These are phyloP conservation scores for Silene vulgaris DNA, from an alignment of 179 eudicot species.

Conservation along the genomic window DNA sequence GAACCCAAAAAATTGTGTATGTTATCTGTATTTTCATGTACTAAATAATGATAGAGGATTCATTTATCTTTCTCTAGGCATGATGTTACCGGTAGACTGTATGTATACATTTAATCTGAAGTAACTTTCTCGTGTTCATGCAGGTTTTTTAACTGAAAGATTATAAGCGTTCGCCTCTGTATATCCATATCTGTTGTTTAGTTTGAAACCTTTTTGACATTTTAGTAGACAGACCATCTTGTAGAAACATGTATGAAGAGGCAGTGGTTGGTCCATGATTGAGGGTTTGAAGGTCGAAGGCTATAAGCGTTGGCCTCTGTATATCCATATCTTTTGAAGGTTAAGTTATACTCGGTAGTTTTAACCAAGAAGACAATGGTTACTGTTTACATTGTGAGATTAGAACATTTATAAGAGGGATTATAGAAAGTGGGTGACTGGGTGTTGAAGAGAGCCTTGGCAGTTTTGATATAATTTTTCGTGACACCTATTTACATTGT, in stretches of 20 bases:
- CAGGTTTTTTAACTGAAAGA: constrained; percentile 72
- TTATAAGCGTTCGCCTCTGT: constrained; percentile 56
- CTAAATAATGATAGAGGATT: constrained; percentile 7
- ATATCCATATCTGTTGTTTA: constrained; percentile 29
- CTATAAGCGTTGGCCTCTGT: background rate
- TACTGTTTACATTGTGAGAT: background rate
- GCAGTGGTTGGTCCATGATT: constrained; percentile 11
- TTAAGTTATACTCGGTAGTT: background rate
- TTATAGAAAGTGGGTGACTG: background rate
- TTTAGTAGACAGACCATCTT: constrained; percentile 8
- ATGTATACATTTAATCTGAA: constrained; percentile 51
- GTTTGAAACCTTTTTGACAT: constrained; percentile 21
- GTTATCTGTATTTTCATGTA: constrained; percentile 25
- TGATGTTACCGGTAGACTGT: constrained; percentile 10
- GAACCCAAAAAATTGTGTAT: constrained; percentile 16
- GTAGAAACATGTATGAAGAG: constrained; percentile 14
- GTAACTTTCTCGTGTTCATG: constrained; percentile 67
- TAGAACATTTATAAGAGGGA: background rate
- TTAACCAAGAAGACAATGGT: background rate
- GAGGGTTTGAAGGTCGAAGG: constrained; percentile 17
- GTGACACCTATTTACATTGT: background rate
- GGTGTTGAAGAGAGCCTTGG: background rate
- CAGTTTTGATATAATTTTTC: background rate
- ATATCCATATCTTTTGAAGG: background rate
- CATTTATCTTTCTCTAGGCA: constrained; percentile 12